Conservation (phyloP, 805 yeast genomes). For the Barnettozyma siamensis region DNA sequence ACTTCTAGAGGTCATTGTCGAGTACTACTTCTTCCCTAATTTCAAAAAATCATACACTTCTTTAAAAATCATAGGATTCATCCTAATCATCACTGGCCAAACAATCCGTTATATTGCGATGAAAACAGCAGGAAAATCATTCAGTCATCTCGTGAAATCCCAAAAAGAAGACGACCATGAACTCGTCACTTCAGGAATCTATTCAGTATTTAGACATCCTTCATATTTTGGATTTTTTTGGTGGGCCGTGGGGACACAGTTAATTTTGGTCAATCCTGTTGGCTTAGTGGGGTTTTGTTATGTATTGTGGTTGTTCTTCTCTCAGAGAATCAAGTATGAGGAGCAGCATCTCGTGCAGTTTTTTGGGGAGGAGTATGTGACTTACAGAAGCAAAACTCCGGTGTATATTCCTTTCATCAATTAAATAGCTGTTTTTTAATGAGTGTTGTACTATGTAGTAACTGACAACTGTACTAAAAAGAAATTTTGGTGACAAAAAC, state of each 20-base stretch:
- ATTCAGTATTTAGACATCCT: constrained; percentile 71
- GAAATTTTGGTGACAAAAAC: no score
- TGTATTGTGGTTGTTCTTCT: constrained; percentile 68
- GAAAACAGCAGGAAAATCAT: constrained; percentile 82
- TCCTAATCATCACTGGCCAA: constrained; percentile 57
- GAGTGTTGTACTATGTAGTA: no score
- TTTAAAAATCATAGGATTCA: constrained; percentile 40
- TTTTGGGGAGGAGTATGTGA: constrained; percentile 61
- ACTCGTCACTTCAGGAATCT: constrained; percentile 72
- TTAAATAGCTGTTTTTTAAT: constrained; percentile 9
- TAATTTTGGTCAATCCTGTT: constrained; percentile 62
- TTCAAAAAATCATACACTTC: constrained; percentile 21
- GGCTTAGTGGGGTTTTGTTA: constrained; percentile 46
- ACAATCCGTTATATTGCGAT: constrained; percentile 65
- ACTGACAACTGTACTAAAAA: no score
- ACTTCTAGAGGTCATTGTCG: constrained; percentile 43
- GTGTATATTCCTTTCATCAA: constrained; percentile 58
- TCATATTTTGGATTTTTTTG: constrained; percentile 86
- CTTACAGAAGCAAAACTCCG: constrained; percentile 44
- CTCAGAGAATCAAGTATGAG: constrained; percentile 60
- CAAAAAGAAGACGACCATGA: constrained; percentile 48
- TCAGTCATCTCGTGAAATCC: constrained; percentile 71
- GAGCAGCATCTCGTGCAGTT: constrained; percentile 60
- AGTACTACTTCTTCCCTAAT: constrained; percentile 31
- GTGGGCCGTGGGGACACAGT: constrained; percentile 89